phyloP scores from a whole-genome alignment of 2,329 filamentous ascomycete species.

The Aspergillus sp. region DNA sequence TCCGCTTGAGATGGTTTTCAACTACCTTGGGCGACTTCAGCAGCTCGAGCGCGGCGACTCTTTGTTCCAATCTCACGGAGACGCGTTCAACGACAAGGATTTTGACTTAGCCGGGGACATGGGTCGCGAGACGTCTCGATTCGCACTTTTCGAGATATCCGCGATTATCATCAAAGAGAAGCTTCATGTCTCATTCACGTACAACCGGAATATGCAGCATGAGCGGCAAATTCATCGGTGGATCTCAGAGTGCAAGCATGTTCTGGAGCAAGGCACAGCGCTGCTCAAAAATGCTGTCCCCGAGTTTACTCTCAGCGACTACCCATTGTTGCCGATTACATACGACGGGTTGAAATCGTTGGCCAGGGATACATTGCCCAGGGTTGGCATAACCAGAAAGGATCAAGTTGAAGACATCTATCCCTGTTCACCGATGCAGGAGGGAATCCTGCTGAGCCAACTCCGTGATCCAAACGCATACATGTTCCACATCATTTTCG shows the following conservation, averaged over 20 bases:
- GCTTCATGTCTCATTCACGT: slow-evolving; percentile 40
- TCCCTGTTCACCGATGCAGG: slow-evolving; percentile 28
- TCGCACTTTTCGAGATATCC: slow-evolving; percentile 43
- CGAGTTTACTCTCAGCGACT: slow-evolving; percentile 8
- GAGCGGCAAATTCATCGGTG: slow-evolving; percentile 5
- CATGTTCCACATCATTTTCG: slow-evolving; percentile 28
- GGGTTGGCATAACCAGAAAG: slow-evolving; percentile 19
- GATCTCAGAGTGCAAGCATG: slow-evolving; percentile 5
- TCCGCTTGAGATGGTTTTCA: slow-evolving; percentile 35
- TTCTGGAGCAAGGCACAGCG: slow-evolving; percentile 1
- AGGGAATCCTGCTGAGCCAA: slow-evolving; percentile 30
- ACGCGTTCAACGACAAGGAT: slow-evolving; percentile 19
- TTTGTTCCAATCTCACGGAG: slow-evolving; percentile 34
- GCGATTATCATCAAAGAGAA: slow-evolving; percentile 40
- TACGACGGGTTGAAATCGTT: slow-evolving; percentile 16
- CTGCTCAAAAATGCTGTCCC: not conserved
- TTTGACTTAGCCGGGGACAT: slow-evolving; percentile 35
- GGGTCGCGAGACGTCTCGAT: slow-evolving; percentile 35
- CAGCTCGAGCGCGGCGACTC: slow-evolving; percentile 39
- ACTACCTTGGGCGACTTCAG: slow-evolving; percentile 29
- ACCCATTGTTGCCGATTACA: slow-evolving; percentile 3
- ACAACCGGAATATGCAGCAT: slow-evolving; percentile 7
- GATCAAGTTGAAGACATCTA: slow-evolving; percentile 25
- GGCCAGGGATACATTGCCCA: slow-evolving; percentile 25
- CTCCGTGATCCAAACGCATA: slow-evolving; percentile 26